Conservation (phyloP, 768 basidiomycete genomes). For the Clavulina sp. region DNA sequence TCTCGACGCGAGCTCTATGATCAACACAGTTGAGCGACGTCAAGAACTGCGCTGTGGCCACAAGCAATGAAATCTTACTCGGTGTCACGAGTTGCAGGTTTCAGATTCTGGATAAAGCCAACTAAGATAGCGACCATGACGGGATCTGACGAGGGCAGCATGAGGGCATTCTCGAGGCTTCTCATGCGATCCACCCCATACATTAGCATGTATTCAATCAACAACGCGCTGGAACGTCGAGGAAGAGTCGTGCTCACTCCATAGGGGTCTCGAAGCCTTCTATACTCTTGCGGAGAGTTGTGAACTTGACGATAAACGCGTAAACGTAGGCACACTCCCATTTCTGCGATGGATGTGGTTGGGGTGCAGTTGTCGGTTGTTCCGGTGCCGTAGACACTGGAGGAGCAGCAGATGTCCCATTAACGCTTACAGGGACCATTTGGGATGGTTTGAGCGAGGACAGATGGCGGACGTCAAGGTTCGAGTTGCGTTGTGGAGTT, state of each 20-base stretch:
- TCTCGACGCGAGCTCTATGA: slow-evolving; percentile 3
- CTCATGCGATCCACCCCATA: slow-evolving; percentile 2
- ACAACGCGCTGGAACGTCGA: slow-evolving; percentile 4
- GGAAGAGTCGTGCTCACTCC: slow-evolving; percentile 44
- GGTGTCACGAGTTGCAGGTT: slow-evolving; percentile 46
- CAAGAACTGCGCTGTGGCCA: no score
- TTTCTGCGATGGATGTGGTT: slow-evolving; percentile 58
- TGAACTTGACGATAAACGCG: slow-evolving; percentile 71
- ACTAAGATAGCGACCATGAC: slow-evolving; percentile 56
- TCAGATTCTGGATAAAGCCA: slow-evolving; percentile 65
- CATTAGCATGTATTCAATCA: neutral
- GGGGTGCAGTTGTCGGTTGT: slow-evolving; percentile 33
- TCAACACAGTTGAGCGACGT: no score
- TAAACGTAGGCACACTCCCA: slow-evolving; percentile 82
- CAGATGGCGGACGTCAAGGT: no score
- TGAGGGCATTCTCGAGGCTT: slow-evolving; percentile 66
- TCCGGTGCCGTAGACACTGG: no score
- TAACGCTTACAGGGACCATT: no score
- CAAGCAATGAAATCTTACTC: slow-evolving; percentile 3
- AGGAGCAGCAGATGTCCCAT: no score
- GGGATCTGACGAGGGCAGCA: slow-evolving; percentile 40
- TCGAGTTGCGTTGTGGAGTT: no score
- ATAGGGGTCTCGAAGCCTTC: slow-evolving; percentile 65
- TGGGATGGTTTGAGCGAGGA: no score
- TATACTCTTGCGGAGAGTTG: slow-evolving; percentile 50